A percentile compares a stretch with the other conserved stretches of the same genome.
phyloP scores from a whole-genome alignment of 768 basidiomycete species.

The Harrya chromipes region DNA sequence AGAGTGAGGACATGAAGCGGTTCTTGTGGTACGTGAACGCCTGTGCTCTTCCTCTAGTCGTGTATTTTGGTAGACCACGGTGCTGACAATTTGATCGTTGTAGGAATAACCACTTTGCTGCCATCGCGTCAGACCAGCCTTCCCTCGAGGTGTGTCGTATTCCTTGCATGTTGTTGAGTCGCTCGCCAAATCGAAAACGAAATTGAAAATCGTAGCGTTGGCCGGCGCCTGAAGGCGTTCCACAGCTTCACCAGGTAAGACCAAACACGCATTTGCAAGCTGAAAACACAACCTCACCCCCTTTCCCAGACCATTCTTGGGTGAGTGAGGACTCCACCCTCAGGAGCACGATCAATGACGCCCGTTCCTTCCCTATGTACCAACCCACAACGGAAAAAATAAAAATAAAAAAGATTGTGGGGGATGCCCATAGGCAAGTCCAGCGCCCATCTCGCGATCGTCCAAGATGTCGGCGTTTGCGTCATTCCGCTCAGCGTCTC shows the following conservation, averaged over 20 bases:
- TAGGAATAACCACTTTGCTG: slow-evolving; percentile 75
- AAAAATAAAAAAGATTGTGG: slow-evolving; percentile 52
- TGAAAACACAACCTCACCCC: too few species aligned
- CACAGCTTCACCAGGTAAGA: slow-evolving; percentile 55
- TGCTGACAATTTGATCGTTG: not conserved
- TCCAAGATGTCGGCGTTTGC: too few species aligned
- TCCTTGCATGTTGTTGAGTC: too few species aligned
- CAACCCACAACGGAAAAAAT: too few species aligned
- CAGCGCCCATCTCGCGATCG: too few species aligned
- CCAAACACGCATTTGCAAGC: too few species aligned
- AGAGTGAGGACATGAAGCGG: slow-evolving; percentile 66
- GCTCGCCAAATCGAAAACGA: not conserved
- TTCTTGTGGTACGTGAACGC: slow-evolving; percentile 57
- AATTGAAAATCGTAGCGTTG: slow-evolving; percentile 39
- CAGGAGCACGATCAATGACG: too few species aligned
- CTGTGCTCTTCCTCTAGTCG: not conserved
- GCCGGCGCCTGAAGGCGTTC: slow-evolving; percentile 45
- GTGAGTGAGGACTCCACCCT: slow-evolving; percentile 35
- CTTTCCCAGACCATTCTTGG: slow-evolving; percentile 51
- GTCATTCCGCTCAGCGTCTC: not conserved
- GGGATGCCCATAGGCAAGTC: slow-evolving; percentile 60
- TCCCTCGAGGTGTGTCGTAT: slow-evolving; percentile 49
- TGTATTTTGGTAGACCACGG: not conserved
- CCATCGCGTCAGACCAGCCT: slow-evolving; percentile 66
- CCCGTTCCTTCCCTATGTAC: too few species aligned